phyloP scores from a whole-genome alignment of 768 basidiomycete genomes.

The Pleurotus djamor region DNA sequence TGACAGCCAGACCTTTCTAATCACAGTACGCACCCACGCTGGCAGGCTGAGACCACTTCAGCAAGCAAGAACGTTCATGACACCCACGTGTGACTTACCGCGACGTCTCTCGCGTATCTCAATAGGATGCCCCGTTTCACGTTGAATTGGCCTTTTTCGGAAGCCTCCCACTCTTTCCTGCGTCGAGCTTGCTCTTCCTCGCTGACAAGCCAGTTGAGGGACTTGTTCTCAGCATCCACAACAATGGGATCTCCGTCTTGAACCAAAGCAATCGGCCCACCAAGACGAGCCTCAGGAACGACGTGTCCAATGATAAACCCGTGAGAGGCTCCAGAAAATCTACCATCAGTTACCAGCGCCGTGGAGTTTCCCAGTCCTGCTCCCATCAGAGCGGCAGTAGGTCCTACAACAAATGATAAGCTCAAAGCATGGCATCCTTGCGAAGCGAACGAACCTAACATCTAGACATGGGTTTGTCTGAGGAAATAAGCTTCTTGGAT shows the following conservation, averaged over 20 bases:
- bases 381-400: slow-evolving; percentile 82
- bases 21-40: slow-evolving; percentile 83
- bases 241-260: slow-evolving; percentile 78
- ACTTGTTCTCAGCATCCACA: slow-evolving; percentile 64
- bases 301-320: slow-evolving; percentile 58
- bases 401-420: slow-evolving; percentile 39
- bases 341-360: slow-evolving; percentile 85
- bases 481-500: background rate
- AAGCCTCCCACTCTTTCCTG: slow-evolving; percentile 66
- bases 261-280: slow-evolving; percentile 87
- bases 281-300: slow-evolving; percentile 64
- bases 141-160: slow-evolving; percentile 59
- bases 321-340: slow-evolving; percentile 79
- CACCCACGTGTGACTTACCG: slow-evolving; percentile 48
- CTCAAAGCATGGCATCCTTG: background rate
- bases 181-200: slow-evolving; percentile 64
- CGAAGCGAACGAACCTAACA: slow-evolving; percentile 36
- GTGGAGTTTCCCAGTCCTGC: slow-evolving; percentile 78
- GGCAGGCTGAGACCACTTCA: slow-evolving; percentile 54
- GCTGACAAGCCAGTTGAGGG: slow-evolving; percentile 72
- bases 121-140: slow-evolving; percentile 74
- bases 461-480: background rate
- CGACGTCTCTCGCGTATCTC: slow-evolving; percentile 84
- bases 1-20: slow-evolving; percentile 26
- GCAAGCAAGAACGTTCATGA: slow-evolving; percentile 1